Percentiles rank a stretch among this genome's conserved stretches.
Conservation (phyloP, 2,329 filamentous ascomycete species). For the Curvularia sp. region DNA sequence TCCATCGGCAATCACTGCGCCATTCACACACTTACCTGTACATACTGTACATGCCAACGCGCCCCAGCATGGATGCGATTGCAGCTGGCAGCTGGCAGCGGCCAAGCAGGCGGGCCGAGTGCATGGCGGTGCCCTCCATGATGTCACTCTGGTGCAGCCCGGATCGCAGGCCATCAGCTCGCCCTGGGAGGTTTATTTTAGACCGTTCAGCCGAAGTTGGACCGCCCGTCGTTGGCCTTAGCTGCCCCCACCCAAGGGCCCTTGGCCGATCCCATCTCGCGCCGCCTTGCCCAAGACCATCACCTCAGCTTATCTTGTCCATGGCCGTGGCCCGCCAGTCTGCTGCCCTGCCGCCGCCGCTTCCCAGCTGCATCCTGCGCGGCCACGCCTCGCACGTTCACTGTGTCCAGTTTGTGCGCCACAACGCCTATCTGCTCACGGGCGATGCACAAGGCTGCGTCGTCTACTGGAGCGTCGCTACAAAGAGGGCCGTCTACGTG, state of each 20-base stretch:
- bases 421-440: slow-evolving; percentile 79
- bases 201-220: slow-evolving; percentile 10
- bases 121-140: no score
- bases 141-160: background rate
- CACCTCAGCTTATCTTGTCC: slow-evolving; percentile 32
- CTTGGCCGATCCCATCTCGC: slow-evolving; percentile 39
- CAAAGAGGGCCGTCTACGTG: slow-evolving; percentile 79
- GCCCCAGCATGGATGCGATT: background rate
- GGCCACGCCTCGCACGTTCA: slow-evolving; percentile 86
- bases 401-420: slow-evolving; percentile 72
- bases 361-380: slow-evolving; percentile 75
- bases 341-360: slow-evolving; percentile 57
- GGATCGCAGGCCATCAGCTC: background rate
- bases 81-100: background rate
- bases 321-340: slow-evolving; percentile 42
- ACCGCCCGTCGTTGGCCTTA: slow-evolving; percentile 7
- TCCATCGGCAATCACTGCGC: slow-evolving; percentile 13
- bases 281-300: slow-evolving; percentile 37
- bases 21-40: background rate
- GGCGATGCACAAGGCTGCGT: slow-evolving; percentile 92
- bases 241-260: slow-evolving; percentile 17
- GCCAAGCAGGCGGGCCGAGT: background rate
- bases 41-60: background rate
- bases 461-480: slow-evolving; percentile 82
- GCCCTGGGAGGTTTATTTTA: background rate